Base-by-base conservation (phyloP, 2,329 filamentous ascomycete genomes). In the Byssochlamys sp. region DNA sequence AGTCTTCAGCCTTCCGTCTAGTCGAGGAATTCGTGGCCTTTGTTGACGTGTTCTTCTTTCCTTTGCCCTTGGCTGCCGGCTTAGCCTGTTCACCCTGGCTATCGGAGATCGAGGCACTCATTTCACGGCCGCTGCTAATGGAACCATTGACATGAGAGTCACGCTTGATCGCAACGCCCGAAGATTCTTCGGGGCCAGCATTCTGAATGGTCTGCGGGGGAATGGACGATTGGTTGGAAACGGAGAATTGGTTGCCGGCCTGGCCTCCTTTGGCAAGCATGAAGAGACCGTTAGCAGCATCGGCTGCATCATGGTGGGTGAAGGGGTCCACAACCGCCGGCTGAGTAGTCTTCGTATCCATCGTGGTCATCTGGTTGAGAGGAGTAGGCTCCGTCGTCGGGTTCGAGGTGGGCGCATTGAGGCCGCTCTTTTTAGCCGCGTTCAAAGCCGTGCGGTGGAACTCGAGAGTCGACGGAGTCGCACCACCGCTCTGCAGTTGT, bases 361-460 rank as follows among this genome's bases (percentile, higher is more conserved):
- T 80, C 66, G 63, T 73, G 52, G 69, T 64, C 62, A 67, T 76
- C 66, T 65, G 67, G 52, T 58, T 62, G 50, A 71, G 53, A 69
- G 75, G 66, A 59, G 76, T 66, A 48, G 67, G 61, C 58, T 74
- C 71, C 68, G 75, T 71, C 62, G 65, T 71, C 58, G 70, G 70
- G 60, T 75, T 76, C 59, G 71, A 77, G 7, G 75, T 77, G 11
- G 70, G 71, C 48, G 70, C 71, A 61, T 70, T 71, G 58, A 73
- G 71, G 61, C 78, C 78, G 52, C 83, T 75, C 66, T 78, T 79
- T 70, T 87, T 87, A 11, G 86, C 85, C 24, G 89, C 90, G 63
- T 84, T 91, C 73, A 97, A 78, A 28, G 92, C 94, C 62, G 92
- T 95, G 59, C 92, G 88, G 67, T 97, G 92, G 67, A 99, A 99